These are phyloP conservation scores for Bryoglossum gracile DNA, from an alignment of 495 filamentous ascomycete genomes.

Conservation along the genomic window DNA sequence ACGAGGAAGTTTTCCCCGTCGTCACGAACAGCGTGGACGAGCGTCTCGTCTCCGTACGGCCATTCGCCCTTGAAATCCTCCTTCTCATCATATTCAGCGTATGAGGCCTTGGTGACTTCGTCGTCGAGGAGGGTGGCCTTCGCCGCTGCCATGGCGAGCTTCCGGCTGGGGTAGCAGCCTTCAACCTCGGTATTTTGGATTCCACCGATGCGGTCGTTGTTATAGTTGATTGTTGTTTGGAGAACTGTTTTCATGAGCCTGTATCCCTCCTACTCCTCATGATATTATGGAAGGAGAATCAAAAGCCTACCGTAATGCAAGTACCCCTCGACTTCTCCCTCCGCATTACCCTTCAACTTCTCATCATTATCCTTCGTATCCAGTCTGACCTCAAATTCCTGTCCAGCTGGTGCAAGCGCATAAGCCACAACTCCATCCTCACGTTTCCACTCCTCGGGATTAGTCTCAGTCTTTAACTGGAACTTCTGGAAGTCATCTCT, in stretches of 20 bases:
- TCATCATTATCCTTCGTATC: conserved; percentile 33
- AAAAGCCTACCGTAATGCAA: conserved; percentile 30
- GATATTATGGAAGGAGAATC: neutral
- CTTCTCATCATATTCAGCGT: conserved; percentile 35
- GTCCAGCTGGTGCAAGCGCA: conserved; percentile 27
- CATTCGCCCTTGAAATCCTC: conserved; percentile 25
- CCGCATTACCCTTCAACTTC: conserved; percentile 18
- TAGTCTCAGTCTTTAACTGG: conserved; percentile 11
- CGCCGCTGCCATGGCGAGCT: conserved; percentile 28
- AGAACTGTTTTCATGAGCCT: conserved; percentile 26
- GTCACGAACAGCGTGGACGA: conserved; percentile 35
- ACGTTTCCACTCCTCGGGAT: conserved; percentile 29
- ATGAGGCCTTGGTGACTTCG: conserved; percentile 24
- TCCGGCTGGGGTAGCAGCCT: conserved; percentile 30
- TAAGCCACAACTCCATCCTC: conserved; percentile 32
- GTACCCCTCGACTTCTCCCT: conserved; percentile 20
- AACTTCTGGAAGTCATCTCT: conserved; percentile 33
- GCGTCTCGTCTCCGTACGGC: conserved; percentile 39
- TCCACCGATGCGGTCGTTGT: conserved; percentile 27
- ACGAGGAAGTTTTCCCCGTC: conserved; percentile 37
- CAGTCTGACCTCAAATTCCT: conserved; percentile 33
- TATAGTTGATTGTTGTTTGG: conserved; percentile 35
- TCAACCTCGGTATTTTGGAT: conserved; percentile 33
- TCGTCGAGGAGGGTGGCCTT: conserved; percentile 20
- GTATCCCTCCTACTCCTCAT: too few relatives aligned